Conservation (phyloP, 164 flowering plant genomes). For the Brasenia schreberi region DNA sequence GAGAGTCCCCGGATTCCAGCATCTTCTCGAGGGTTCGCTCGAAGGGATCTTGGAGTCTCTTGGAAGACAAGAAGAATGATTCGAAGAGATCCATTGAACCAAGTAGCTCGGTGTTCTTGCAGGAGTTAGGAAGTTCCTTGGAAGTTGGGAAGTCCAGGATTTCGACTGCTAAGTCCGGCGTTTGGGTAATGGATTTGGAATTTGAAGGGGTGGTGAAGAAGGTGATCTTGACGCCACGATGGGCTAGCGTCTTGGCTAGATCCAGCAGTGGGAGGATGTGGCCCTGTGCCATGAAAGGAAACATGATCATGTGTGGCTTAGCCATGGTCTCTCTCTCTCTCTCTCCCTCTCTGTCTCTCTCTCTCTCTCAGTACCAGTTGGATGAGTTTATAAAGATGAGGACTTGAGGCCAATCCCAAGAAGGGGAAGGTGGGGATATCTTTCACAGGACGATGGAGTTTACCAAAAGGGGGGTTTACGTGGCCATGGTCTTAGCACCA, state of each 20-base stretch:
- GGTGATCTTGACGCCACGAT: slow-evolving; percentile 8
- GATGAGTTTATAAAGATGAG: too few relatives aligned
- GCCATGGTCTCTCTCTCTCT: not conserved
- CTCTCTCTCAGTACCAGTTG: too few relatives aligned
- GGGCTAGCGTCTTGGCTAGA: slow-evolving; percentile 8
- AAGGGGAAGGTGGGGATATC: too few relatives aligned
- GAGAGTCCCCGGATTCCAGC: not conserved
- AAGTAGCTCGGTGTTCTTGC: not conserved
- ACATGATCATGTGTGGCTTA: slow-evolving; percentile 4
- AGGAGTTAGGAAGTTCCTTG: not conserved
- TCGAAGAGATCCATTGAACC: not conserved
- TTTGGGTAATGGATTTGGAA: not conserved
- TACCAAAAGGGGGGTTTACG: too few relatives aligned
- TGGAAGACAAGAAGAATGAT: not conserved
- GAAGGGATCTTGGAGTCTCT: not conserved
- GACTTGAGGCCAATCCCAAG: too few relatives aligned
- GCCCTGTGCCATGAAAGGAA: slow-evolving; percentile 19
- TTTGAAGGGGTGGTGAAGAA: slow-evolving; percentile 15
- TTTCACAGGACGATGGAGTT: too few relatives aligned
- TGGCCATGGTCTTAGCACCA: too few relatives aligned
- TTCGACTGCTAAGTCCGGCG: not conserved
- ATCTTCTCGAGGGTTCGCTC: not conserved
- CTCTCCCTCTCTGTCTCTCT: too few relatives aligned
- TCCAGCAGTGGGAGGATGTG: slow-evolving; percentile 13
- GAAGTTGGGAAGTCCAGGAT: not conserved